Evolutionary conservation across 306 rosid species (phyloP).

Genomic region (Comarum palustre): DNA sequence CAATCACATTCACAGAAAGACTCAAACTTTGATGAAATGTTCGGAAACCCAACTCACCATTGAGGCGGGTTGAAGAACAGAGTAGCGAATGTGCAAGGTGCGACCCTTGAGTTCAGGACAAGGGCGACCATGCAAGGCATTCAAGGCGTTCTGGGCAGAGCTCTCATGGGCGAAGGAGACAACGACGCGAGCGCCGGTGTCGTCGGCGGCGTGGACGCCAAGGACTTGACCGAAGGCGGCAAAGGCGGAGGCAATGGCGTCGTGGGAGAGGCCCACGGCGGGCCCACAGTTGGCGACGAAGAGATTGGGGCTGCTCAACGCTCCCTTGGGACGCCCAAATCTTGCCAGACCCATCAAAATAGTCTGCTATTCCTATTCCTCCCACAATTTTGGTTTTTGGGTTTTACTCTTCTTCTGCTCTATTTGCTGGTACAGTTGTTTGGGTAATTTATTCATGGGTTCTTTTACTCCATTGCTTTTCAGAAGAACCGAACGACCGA

Average conservation of each 20-base stretch:
- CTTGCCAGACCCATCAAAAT: slow-evolving; percentile 42
- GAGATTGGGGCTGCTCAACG: slow-evolving; percentile 60
- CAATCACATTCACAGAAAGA: not conserved
- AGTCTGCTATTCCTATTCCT: not conserved
- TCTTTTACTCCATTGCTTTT: too few species aligned
- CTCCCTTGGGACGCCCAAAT: slow-evolving; percentile 58
- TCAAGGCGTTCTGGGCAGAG: slow-evolving; percentile 56
- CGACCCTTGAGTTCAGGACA: slow-evolving; percentile 70
- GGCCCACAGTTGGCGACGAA: slow-evolving; percentile 86
- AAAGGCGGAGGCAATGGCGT: slow-evolving; percentile 51
- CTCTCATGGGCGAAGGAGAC: slow-evolving; percentile 47
- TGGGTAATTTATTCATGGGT: not conserved
- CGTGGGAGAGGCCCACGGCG: slow-evolving; percentile 58
- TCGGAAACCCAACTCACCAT: slow-evolving; percentile 31
- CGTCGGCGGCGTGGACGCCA: slow-evolving; percentile 74
- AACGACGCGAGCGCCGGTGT: slow-evolving; percentile 75
- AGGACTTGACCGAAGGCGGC: slow-evolving; percentile 55
- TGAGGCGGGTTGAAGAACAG: slow-evolving; percentile 53
- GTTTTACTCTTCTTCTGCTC: not conserved
- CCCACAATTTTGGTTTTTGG: not conserved
- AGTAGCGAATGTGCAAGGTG: slow-evolving; percentile 64
- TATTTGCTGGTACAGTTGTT: not conserved
- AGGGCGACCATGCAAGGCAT: slow-evolving; percentile 55
- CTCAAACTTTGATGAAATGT: not conserved
- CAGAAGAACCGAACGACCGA: too few species aligned